Evolutionary conservation across 371 early-diverging fungal genomes (phyloP).

Genomic region (Rhizopus arrhizus): DNA sequence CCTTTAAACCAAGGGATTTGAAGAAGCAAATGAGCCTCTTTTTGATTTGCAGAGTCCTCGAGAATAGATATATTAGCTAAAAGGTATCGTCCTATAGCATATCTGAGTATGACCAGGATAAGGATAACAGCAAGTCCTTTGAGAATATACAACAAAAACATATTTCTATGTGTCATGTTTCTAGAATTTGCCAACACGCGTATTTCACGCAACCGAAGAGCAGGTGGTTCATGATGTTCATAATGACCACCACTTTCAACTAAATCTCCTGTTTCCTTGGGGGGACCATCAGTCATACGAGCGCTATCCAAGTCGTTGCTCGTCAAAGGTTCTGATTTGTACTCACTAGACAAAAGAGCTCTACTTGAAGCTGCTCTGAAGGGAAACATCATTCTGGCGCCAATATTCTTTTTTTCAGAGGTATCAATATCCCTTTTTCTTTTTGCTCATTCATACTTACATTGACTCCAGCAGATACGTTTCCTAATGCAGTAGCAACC

Average conservation of each 20-base stretch:
- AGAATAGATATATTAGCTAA: constrained; percentile 8
- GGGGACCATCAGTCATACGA: too few species aligned
- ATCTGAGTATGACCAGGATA: constrained; percentile 25
- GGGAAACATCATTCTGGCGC: constrained; percentile 27
- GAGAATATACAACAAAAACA: constrained; percentile 18
- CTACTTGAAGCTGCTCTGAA: constrained; percentile 16
- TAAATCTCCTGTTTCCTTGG: not conserved
- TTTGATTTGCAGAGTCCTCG: not conserved
- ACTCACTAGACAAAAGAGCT: constrained; percentile 1
- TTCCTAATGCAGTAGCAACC: constrained; percentile 34
- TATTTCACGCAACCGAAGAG: constrained; percentile 16
- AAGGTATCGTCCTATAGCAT: constrained; percentile 23
- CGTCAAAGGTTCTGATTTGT: not conserved
- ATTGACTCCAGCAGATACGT: constrained; percentile 42
- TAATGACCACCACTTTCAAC: not conserved
- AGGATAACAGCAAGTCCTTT: constrained; percentile 18
- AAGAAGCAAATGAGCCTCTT: constrained; percentile 23
- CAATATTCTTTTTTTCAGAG: constrained; percentile 13
- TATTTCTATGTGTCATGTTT: constrained; percentile 15
- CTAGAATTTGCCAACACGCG: constrained; percentile 11
- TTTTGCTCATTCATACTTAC: constrained; percentile 27
- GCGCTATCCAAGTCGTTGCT: not conserved
- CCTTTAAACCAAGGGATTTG: constrained; percentile 44
- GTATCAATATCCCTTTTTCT: constrained; percentile 9
- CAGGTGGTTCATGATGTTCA: not conserved